Conservation (phyloP, 2,329 filamentous ascomycete genomes). For the Ophiocordyceps camponoti-floridani region DNA sequence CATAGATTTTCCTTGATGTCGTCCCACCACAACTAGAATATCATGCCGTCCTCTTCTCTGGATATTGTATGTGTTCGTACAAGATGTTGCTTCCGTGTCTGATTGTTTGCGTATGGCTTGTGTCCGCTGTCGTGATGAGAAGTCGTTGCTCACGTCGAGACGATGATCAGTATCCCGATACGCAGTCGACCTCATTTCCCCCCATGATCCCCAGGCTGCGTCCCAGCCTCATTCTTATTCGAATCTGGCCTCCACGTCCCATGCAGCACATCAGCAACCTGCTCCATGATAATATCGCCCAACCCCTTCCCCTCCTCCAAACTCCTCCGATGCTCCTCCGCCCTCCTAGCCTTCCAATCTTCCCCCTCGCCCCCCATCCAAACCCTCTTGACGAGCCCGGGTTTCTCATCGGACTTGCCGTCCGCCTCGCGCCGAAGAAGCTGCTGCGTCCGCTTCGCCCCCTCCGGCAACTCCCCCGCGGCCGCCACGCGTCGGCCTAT, state of each 20-base stretch:
- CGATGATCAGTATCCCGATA: not conserved
- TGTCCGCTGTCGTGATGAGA: not conserved
- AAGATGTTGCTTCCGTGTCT: not conserved
- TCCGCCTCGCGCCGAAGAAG: conserved; percentile 23
- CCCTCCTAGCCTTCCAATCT: conserved; percentile 34
- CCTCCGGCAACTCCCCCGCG: conserved; percentile 37
- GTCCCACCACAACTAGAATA: not conserved
- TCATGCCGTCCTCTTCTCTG: no score
- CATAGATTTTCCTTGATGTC: not conserved
- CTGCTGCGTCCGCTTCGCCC: conserved; percentile 27
- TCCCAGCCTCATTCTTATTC: conserved; percentile 7
- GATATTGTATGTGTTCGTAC: not conserved
- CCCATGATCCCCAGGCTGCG: not conserved
- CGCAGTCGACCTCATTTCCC: not conserved
- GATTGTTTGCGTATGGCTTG: no score
- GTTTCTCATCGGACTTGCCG: conserved; percentile 13
- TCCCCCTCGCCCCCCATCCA: conserved; percentile 42
- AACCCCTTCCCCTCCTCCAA: conserved; percentile 37
- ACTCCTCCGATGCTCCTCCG: conserved; percentile 31
- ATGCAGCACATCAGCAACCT: conserved; percentile 34
- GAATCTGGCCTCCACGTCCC: conserved; percentile 15
- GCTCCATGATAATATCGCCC: conserved; percentile 36
- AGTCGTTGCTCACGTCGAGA: not conserved
- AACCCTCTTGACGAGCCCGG: conserved; percentile 23
- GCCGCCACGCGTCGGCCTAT: conserved; percentile 27